Evolutionary conservation across 2,329 filamentous ascomycete genomes (phyloP).

Genomic region (Colletotrichum filicis): DNA sequence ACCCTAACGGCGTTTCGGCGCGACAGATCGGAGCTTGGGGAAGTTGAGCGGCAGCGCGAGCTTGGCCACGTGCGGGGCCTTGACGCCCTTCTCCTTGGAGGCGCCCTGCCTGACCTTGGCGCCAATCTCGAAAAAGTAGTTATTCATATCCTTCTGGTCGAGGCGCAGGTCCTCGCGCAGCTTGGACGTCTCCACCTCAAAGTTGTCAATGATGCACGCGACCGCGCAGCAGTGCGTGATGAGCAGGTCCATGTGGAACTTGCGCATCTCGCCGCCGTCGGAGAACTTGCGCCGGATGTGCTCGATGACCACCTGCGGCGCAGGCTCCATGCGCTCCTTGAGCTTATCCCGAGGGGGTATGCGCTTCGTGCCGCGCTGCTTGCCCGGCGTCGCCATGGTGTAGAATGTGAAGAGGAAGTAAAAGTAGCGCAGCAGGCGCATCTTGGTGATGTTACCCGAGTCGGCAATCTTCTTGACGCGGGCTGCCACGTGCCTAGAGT

Average conservation of each 20-base stretch:
- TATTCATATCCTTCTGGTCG: slow-evolving; percentile 75
- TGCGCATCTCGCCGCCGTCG: slow-evolving; percentile 71
- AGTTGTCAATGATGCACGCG: slow-evolving; percentile 78
- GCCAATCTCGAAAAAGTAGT: slow-evolving; percentile 82
- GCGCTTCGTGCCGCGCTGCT: slow-evolving; percentile 57
- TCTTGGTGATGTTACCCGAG: slow-evolving; percentile 59
- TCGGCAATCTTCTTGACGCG: slow-evolving; percentile 62
- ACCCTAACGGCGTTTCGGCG: slow-evolving; percentile 36
- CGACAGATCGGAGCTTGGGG: slow-evolving; percentile 67
- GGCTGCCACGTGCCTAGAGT: slow-evolving; percentile 72
- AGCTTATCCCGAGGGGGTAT: slow-evolving; percentile 73
- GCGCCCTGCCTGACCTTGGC: slow-evolving; percentile 72
- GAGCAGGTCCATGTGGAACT: slow-evolving; percentile 77
- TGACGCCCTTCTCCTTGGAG: slow-evolving; percentile 68
- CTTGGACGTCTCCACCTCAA: slow-evolving; percentile 76
- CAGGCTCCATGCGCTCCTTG: slow-evolving; percentile 63
- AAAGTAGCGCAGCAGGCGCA: slow-evolving; percentile 71
- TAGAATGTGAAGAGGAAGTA: slow-evolving; percentile 67
- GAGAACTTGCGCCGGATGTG: slow-evolving; percentile 77
- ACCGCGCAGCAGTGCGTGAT: slow-evolving; percentile 80
- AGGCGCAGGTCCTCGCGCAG: slow-evolving; percentile 78
- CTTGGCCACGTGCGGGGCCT: slow-evolving; percentile 68
- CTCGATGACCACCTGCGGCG: slow-evolving; percentile 72
- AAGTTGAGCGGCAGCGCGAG: slow-evolving; percentile 85
- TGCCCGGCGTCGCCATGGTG: slow-evolving; percentile 57